Evolutionary conservation across 2,329 filamentous ascomycete species (phyloP).

Genomic region (Ploettnerulaceae sp.): DNA sequence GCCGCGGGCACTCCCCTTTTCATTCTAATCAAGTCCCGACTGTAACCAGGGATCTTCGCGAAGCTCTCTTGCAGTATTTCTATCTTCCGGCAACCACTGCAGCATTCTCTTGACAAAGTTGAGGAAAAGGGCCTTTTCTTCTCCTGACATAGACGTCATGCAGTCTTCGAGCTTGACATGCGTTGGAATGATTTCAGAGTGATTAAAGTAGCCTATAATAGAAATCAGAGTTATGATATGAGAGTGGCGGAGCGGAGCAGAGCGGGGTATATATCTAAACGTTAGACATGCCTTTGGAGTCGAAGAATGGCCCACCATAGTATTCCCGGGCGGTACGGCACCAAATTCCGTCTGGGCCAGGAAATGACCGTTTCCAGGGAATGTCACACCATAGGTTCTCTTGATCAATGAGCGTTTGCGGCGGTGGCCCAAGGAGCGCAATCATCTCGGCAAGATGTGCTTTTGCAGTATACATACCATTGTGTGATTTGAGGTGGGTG

Average conservation of each 20-base stretch:
- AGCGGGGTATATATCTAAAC: too few species aligned
- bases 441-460: constrained; percentile 23
- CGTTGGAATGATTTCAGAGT: background rate
- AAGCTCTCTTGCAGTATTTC: constrained; percentile 11
- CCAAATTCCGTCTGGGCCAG: constrained; percentile 3
- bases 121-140: constrained; percentile 10
- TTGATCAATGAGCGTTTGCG: constrained; percentile 13
- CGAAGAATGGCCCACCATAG: constrained; percentile 11
- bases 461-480: constrained; percentile 14
- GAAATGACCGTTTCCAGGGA: constrained; percentile 3
- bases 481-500: constrained; percentile 13
- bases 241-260: background rate
- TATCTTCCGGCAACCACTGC: constrained; percentile 10
- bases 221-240: background rate
- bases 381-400: constrained; percentile 2
- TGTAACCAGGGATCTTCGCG: constrained; percentile 11
- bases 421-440: constrained; percentile 20
- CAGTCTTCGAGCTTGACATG: constrained; percentile 5
- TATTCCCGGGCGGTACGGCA: constrained; percentile 6
- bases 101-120: constrained; percentile 12
- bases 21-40: constrained; percentile 5
- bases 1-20: background rate
- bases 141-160: constrained; percentile 5
- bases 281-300: constrained; percentile 8
- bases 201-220: constrained; percentile 1